These are phyloP conservation scores for Nicotiana tomentosiformis DNA, from an alignment of 257 asterid species.

Conservation along the genomic window DNA sequence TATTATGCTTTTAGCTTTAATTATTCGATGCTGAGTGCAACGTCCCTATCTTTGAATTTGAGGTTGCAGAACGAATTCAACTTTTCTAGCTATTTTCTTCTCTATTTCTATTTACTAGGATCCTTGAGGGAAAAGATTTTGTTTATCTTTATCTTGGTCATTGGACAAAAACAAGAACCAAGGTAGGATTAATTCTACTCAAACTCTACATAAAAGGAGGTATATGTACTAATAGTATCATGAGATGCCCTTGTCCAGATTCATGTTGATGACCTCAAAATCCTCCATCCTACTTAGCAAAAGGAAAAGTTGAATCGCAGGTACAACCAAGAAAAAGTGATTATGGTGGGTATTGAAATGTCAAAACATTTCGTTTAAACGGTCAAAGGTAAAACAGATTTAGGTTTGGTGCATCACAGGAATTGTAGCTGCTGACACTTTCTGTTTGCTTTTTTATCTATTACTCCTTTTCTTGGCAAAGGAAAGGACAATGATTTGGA, in stretches of 20 bases:
- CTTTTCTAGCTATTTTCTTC: too few relatives aligned
- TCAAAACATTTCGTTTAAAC: background rate
- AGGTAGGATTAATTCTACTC: background rate
- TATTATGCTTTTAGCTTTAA: too few relatives aligned
- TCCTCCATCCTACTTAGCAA: background rate
- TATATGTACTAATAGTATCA: background rate
- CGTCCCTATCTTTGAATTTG: too few relatives aligned
- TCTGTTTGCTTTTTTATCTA: background rate
- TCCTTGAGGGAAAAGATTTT: too few relatives aligned
- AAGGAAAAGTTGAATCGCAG: background rate
- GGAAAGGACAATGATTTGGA: background rate
- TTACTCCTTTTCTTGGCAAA: background rate
- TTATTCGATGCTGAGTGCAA: too few relatives aligned
- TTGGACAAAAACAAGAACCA: background rate
- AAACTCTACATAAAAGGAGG: background rate
- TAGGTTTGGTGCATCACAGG: background rate
- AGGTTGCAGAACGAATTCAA: too few relatives aligned
- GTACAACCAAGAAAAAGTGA: background rate
- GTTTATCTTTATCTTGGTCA: too few relatives aligned
- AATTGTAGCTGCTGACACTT: conserved; percentile 5
- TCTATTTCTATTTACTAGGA: too few relatives aligned
- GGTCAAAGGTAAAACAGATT: background rate
- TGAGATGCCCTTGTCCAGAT: background rate
- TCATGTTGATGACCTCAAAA: background rate
- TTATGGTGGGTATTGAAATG: background rate